These are phyloP conservation scores for Kingdonia uniflora DNA, from an alignment of 164 flowering plant genomes.

Conservation along the genomic window DNA sequence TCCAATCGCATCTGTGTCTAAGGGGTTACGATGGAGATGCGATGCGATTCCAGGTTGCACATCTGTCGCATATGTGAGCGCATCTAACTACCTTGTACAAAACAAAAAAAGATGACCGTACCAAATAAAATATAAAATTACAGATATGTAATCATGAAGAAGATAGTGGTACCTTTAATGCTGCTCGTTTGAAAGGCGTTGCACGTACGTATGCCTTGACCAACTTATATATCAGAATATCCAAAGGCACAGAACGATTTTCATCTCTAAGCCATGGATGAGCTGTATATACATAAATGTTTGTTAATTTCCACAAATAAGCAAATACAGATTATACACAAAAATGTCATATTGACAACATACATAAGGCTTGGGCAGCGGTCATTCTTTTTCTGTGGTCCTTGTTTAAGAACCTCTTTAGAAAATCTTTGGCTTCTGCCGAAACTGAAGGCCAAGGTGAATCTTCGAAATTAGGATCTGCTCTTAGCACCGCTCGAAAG, in stretches of 20 bases:
- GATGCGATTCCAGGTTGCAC: too few species aligned
- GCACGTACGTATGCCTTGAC: slow-evolving; percentile 85
- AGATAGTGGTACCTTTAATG: slow-evolving; percentile 52
- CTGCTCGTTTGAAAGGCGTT: slow-evolving; percentile 81
- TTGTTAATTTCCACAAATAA: slow-evolving; percentile 1
- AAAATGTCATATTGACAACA: slow-evolving; percentile 15
- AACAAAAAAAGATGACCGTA: too few species aligned
- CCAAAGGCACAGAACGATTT: slow-evolving; percentile 51
- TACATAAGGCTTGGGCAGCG: slow-evolving; percentile 58
- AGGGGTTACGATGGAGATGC: too few species aligned
- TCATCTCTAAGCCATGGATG: slow-evolving; percentile 90
- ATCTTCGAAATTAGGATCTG: slow-evolving; percentile 91
- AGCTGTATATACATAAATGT: slow-evolving; percentile 40
- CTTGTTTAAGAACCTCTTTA: slow-evolving; percentile 47
- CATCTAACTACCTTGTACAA: too few species aligned
- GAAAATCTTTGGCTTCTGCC: slow-evolving; percentile 55
- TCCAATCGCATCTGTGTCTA: too few species aligned
- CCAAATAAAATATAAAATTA: too few species aligned
- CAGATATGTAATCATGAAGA: background rate
- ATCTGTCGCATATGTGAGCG: too few species aligned
- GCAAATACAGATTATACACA: background rate
- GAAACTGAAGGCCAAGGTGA: slow-evolving; percentile 57
- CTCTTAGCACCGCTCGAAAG: slow-evolving; percentile 88
- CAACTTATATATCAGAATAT: slow-evolving; percentile 63
- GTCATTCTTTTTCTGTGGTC: slow-evolving; percentile 67